These are phyloP conservation scores for Akanthomyces uredinophilus DNA, from an alignment of 2,329 filamentous ascomycete genomes.

Conservation along the genomic window DNA sequence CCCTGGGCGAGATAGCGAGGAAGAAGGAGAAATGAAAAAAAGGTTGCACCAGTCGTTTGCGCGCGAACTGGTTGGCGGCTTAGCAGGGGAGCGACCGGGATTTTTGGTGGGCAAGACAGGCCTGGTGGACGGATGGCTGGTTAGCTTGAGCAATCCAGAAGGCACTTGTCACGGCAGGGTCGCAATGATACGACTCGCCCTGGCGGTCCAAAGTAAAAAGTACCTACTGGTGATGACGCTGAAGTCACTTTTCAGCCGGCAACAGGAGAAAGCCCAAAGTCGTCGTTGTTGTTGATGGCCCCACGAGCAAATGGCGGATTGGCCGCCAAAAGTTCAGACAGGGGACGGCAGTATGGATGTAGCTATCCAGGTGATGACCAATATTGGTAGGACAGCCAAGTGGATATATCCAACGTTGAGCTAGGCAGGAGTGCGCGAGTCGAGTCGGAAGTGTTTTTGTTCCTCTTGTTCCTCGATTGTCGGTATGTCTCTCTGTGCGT, in stretches of 20 bases:
- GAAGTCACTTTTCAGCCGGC: not conserved
- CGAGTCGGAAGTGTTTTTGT: not conserved
- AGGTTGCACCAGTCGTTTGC: conserved; percentile 4
- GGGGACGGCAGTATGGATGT: not conserved
- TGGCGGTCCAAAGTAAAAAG: not conserved
- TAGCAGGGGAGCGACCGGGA: not conserved
- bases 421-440: not conserved
- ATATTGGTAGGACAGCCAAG: not conserved
- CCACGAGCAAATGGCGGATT: not conserved
- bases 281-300: not conserved
- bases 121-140: not conserved
- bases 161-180: not conserved
- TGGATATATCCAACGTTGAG: not conserved
- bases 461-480: no score
- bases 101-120: conserved; percentile 1
- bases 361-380: not conserved
- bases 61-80: not conserved
- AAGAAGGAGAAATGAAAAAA: not conserved
- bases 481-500: no score
- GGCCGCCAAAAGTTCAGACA: not conserved
- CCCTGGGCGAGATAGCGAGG: not conserved
- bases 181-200: not conserved
- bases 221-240: not conserved
- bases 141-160: not conserved
- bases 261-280: not conserved